A percentile compares a stretch with the other conserved stretches of the same genome.
phyloP scores from a whole-genome alignment of 176 grass and related monocot species.

The Carex parvula region DNA sequence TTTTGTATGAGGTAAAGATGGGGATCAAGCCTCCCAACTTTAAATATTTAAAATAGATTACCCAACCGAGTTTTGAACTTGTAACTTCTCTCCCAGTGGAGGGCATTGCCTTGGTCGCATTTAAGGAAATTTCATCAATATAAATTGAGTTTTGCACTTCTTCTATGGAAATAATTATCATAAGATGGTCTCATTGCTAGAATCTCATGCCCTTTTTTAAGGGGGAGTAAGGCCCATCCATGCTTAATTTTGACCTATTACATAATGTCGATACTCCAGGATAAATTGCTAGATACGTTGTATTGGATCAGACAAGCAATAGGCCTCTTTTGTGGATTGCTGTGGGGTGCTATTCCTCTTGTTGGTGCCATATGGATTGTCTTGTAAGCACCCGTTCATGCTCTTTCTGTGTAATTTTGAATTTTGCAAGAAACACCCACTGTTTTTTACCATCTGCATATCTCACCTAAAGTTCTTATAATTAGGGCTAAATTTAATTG shows the following conservation, averaged over 20 bases:
- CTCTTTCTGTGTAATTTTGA: not conserved
- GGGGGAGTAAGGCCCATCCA: not conserved
- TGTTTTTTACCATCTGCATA: not conserved
- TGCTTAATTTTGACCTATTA: not conserved
- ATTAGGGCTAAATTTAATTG: not conserved
- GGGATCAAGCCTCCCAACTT: no score
- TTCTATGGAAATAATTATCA: not conserved
- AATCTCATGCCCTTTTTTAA: not conserved
- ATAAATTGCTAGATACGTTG: constrained; percentile 75
- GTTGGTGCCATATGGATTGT: constrained; percentile 85
- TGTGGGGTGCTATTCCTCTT: constrained; percentile 85
- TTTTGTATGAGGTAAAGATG: no score
- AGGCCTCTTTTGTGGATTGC: constrained; percentile 67
- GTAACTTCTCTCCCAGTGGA: no score
- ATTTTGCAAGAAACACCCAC: not conserved
- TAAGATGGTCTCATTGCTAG: not conserved
- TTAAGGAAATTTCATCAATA: not conserved
- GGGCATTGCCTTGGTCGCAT: not conserved
- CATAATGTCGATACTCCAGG: constrained; percentile 29
- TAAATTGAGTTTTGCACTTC: not conserved
- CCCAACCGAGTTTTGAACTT: no score
- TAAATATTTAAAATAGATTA: no score
- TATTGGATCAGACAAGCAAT: constrained; percentile 95
- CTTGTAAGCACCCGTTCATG: constrained; percentile 38
- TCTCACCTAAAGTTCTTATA: not conserved